Base-by-base conservation (phyloP, 176 grass and related monocot genomes). In the Oryza punctata region DNA sequence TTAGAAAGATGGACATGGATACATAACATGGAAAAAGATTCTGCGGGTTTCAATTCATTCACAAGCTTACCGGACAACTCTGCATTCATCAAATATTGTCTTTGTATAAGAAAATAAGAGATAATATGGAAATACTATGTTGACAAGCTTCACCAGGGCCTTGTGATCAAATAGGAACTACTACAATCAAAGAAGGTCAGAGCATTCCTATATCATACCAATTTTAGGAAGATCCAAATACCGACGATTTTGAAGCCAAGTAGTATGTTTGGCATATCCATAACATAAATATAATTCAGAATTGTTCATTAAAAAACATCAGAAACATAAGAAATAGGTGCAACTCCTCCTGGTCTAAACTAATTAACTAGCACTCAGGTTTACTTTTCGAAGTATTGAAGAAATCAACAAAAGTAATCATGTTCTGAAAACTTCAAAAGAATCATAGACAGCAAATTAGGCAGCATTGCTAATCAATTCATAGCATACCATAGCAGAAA, bases 271-370 rank as follows among this genome's bases (percentile, higher is more conserved):
- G 27, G 54, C 54, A 50, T 7, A 23, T 63, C 68, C 15, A 71
- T 66, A 70, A 76, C 8, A 3, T 18, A 4, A 7, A 8, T 64
- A 9, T 3, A 73, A 65, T 69, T 28, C 11, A 7, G 70, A 18
- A 76, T 2, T 70, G 32, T 13, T 69, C n/a, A 74, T 15, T 15
- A 18, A 7, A 84, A 70, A n/a, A 75, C 27, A 80, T 11, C 1
- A 80, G 7, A 68, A 80, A 41, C 50, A 45, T 18, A 63, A 70
- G 23, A 27, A 83, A 28, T 27, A 38, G 75, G 65, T 40, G 77
- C 35, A 54, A 33, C 32, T 33, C 32, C 3, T 87, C 45, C 40
- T 64, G 52, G 37, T 82, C 18, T 49, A n/a, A 76, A 61, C 76
- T 11, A 50, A 65, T 41, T 52, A 72, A 54, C 32, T 33, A 33